phyloP scores from a whole-genome alignment of 495 filamentous ascomycete species.

The Penicillium turbatum region DNA sequence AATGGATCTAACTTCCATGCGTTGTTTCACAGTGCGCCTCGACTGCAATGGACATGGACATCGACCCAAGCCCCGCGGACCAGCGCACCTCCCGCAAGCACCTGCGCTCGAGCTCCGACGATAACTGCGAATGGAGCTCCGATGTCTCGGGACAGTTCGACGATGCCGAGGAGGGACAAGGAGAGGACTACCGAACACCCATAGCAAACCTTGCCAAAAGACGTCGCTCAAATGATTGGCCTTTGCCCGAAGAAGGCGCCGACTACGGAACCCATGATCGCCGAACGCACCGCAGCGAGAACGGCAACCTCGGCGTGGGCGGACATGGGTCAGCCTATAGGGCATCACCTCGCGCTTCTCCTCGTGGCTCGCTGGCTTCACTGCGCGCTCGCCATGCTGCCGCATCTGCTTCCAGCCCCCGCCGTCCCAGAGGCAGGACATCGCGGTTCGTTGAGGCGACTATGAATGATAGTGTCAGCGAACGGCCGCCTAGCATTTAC shows the following conservation, averaged over 20 bases:
- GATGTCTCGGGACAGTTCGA: slow-evolving; percentile 40
- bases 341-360: slow-evolving; percentile 31
- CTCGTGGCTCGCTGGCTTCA: slow-evolving; percentile 19
- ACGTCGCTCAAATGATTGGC: slow-evolving; percentile 49
- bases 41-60: slow-evolving; percentile 17
- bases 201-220: slow-evolving; percentile 40
- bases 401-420: slow-evolving; percentile 17
- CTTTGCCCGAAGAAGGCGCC: slow-evolving; percentile 32
- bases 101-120: slow-evolving; percentile 22
- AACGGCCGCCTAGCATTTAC: slow-evolving; percentile 61
- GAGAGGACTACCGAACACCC: slow-evolving; percentile 20
- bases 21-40: slow-evolving; percentile 6
- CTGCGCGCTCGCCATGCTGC: slow-evolving; percentile 19
- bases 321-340: slow-evolving; percentile 4
- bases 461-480: slow-evolving; percentile 71
- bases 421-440: slow-evolving; percentile 34
- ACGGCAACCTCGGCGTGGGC: neutral
- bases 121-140: slow-evolving; percentile 24
- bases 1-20: slow-evolving; percentile 9
- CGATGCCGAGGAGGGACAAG: slow-evolving; percentile 37
- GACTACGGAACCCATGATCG: slow-evolving; percentile 20
- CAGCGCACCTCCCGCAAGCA: slow-evolving; percentile 35
- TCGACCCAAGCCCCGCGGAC: slow-evolving; percentile 17
- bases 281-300: slow-evolving; percentile 10
- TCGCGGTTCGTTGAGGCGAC: slow-evolving; percentile 69